Evolutionary conservation across 345 rosid genomes (phyloP).

Genomic region (Mallotus nudiflorus): DNA sequence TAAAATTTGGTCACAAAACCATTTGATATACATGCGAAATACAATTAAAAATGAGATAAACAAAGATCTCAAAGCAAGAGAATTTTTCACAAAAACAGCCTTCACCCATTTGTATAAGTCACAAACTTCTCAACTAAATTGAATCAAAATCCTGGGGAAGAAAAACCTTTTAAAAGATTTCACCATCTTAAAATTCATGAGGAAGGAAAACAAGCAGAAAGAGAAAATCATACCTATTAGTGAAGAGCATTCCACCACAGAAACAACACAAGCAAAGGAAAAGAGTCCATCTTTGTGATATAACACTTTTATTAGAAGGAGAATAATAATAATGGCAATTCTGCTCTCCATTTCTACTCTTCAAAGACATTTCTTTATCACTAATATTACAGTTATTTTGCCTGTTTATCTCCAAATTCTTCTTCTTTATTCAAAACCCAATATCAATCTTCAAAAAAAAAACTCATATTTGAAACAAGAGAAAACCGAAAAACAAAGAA

Average conservation of each 20-base stretch:
- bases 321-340: not conserved
- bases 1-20: not conserved
- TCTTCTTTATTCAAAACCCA: constrained; percentile 9
- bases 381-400: not conserved
- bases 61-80: constrained; percentile 20
- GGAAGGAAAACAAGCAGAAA: not conserved
- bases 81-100: not conserved
- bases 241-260: constrained; percentile 83
- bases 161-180: not conserved
- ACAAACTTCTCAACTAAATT: not conserved
- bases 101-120: constrained; percentile 6
- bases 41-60: constrained; percentile 3
- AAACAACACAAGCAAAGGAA: constrained; percentile 74
- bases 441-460: constrained; percentile 9
- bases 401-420: not conserved
- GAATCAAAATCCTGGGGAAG: not conserved
- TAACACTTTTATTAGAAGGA: constrained; percentile 37
- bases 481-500: too few relatives aligned
- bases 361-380: constrained; percentile 47
- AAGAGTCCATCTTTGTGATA: constrained; percentile 73
- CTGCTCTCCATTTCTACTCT: constrained; percentile 75
- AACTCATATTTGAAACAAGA: constrained; percentile 22
- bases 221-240: constrained; percentile 57
- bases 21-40: not conserved
- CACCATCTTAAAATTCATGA: not conserved